Evolutionary conservation across 1,284 basidiomycete species (phyloP).

Genomic region (Sparassis latifolia): DNA sequence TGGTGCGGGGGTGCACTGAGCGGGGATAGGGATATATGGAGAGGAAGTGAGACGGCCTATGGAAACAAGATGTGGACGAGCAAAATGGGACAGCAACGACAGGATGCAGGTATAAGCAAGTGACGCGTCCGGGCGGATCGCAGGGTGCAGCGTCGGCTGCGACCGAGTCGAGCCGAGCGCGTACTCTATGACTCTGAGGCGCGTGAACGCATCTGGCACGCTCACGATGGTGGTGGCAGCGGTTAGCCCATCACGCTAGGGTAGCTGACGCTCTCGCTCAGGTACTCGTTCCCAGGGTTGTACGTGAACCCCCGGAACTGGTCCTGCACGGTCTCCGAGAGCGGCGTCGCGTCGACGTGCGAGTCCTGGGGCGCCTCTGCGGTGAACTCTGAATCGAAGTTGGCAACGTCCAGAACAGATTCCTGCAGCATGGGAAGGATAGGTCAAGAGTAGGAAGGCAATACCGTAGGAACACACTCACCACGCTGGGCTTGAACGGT

Average conservation of each 20-base stretch:
- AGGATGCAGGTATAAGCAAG: not conserved
- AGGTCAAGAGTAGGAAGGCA: not conserved
- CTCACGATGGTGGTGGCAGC: no score
- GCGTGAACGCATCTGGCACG: no score
- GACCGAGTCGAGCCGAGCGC: no score
- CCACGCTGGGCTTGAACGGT: slow-evolving; percentile 96
- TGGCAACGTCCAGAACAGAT: slow-evolving; percentile 78
- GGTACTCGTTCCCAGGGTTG: slow-evolving; percentile 74
- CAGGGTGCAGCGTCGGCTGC: no score
- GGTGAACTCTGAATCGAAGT: slow-evolving; percentile 95
- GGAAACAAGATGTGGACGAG: not conserved
- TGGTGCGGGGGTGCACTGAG: no score
- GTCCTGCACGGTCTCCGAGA: slow-evolving; percentile 92
- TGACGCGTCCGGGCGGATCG: not conserved
- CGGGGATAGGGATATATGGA: no score
- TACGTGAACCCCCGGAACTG: slow-evolving; percentile 89
- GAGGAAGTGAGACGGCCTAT: not conserved
- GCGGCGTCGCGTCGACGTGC: slow-evolving; percentile 86
- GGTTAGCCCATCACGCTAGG: slow-evolving; percentile 27
- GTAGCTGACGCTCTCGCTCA: slow-evolving; percentile 72
- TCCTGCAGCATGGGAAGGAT: slow-evolving; percentile 37
- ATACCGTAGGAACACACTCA: slow-evolving; percentile 31
- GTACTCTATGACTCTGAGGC: no score
- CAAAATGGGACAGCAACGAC: not conserved
- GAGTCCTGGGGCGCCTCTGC: slow-evolving; percentile 90